These are phyloP conservation scores for Suhomyces xylopsoci DNA, from an alignment of 805 yeast species.

Conservation along the genomic window DNA sequence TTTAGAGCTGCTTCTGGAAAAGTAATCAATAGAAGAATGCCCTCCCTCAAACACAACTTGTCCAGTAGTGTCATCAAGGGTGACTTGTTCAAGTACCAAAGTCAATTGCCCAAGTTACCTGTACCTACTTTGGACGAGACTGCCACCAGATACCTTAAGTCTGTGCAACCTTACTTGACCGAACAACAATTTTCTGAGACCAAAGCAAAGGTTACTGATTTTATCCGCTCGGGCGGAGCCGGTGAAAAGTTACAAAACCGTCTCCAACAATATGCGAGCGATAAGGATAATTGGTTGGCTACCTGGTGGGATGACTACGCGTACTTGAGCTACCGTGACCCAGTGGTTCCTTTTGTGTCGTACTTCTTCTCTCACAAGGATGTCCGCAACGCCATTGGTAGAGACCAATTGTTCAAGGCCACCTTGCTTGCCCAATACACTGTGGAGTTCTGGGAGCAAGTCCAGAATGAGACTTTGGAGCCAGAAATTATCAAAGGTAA, in stretches of 20 bases:
- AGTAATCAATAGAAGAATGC: slow-evolving; percentile 7
- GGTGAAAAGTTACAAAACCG: slow-evolving; percentile 70
- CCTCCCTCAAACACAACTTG: slow-evolving; percentile 8
- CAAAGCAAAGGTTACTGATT: slow-evolving; percentile 62
- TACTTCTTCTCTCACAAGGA: slow-evolving; percentile 86
- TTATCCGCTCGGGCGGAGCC: slow-evolving; percentile 56
- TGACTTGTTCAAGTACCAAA: slow-evolving; percentile 68
- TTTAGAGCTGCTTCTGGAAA: slow-evolving; percentile 6
- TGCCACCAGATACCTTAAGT: slow-evolving; percentile 60
- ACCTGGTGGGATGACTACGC: slow-evolving; percentile 95
- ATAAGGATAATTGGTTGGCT: slow-evolving; percentile 82
- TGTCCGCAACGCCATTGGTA: slow-evolving; percentile 52
- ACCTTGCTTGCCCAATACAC: slow-evolving; percentile 69
- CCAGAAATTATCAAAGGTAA: slow-evolving; percentile 74
- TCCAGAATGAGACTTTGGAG: slow-evolving; percentile 70
- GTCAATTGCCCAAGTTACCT: slow-evolving; percentile 75
- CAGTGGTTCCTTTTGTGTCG: slow-evolving; percentile 91
- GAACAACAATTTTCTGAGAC: slow-evolving; percentile 48
- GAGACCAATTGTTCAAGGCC: slow-evolving; percentile 68
- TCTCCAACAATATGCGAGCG: slow-evolving; percentile 53
- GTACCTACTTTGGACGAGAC: slow-evolving; percentile 81
- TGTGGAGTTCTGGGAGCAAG: slow-evolving; percentile 59
- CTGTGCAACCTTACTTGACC: slow-evolving; percentile 67
- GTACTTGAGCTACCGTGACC: slow-evolving; percentile 85
- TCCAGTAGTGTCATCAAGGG: slow-evolving; percentile 47